A percentile compares a stretch with the other conserved stretches of the same genome.
Evolutionary conservation across 768 basidiomycete genomes (phyloP).

Genomic region (Cubamyces sp.): DNA sequence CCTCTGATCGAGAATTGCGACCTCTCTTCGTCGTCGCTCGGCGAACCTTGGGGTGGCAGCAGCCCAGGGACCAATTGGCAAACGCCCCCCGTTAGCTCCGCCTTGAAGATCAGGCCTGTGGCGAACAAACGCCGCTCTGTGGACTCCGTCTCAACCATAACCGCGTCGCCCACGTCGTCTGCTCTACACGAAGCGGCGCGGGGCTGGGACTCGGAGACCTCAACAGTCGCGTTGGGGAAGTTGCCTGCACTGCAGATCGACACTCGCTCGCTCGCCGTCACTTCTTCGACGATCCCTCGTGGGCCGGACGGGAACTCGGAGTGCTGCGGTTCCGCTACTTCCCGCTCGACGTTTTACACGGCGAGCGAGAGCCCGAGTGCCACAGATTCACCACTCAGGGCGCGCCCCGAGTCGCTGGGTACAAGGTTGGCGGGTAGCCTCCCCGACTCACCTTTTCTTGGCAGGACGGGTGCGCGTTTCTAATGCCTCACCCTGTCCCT

Average conservation of each 20-base stretch:
- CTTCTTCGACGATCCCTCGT: neutral
- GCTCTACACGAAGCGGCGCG: slow-evolving; percentile 8
- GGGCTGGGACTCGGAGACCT: neutral
- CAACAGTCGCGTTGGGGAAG: neutral
- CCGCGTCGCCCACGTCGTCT: slow-evolving; percentile 18
- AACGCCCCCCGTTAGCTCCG: neutral
- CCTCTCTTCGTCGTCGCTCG: neutral
- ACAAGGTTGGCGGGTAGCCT: neutral
- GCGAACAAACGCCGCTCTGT: slow-evolving; percentile 2
- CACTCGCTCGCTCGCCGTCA: neutral
- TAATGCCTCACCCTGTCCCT: neutral
- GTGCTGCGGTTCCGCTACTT: slow-evolving; percentile 12
- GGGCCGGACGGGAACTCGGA: neutral
- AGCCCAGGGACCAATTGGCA: neutral
- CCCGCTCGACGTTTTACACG: slow-evolving; percentile 23
- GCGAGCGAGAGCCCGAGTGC: slow-evolving; percentile 16
- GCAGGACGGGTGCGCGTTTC: neutral
- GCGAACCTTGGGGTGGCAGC: slow-evolving; percentile 12
- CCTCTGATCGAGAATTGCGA: neutral
- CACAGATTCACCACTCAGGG: neutral
- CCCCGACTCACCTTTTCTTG: neutral
- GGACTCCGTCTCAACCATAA: slow-evolving; percentile 18
- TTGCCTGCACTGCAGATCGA: neutral
- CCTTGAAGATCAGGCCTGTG: slow-evolving; percentile 3
- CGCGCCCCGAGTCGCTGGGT: neutral